phyloP scores from a whole-genome alignment of 1,139 yeast genomes.

The Suhomyces kunorum region DNA sequence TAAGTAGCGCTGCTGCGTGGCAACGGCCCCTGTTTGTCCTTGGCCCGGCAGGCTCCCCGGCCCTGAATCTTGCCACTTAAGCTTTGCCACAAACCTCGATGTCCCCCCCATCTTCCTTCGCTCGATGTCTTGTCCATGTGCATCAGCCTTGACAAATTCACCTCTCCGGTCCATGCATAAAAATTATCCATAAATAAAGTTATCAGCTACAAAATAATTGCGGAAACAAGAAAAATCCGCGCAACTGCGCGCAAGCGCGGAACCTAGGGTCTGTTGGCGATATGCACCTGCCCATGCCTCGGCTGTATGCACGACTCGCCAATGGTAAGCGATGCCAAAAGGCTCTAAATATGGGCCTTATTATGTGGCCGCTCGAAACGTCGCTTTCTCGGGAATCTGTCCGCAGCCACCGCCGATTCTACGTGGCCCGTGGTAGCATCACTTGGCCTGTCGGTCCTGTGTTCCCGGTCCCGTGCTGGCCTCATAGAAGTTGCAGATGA shows the following conservation, averaged over 20 bases:
- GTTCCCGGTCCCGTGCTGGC: no score
- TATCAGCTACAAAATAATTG: slow-evolving; percentile 6
- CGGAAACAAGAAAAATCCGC: slow-evolving; percentile 1
- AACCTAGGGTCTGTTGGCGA: slow-evolving; percentile 4
- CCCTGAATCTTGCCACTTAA: no score
- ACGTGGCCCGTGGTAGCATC: not conserved
- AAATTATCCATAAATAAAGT: slow-evolving; percentile 2
- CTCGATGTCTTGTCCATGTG: slow-evolving; percentile 8
- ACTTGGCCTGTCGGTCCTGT: not conserved
- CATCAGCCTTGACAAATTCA: slow-evolving; percentile 6
- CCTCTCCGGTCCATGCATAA: slow-evolving; percentile 5
- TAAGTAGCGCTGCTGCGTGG: not conserved
- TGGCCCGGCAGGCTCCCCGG: no score
- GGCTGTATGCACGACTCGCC: not conserved
- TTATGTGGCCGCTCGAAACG: no score
- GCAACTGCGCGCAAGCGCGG: slow-evolving; percentile 3
- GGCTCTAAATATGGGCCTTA: not conserved
- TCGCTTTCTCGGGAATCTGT: no score
- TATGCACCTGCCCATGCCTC: slow-evolving; percentile 1
- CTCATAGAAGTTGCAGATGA: no score
- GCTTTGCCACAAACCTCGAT: slow-evolving; percentile 7
- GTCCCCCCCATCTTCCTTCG: not conserved
- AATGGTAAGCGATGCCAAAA: slow-evolving; percentile 6
- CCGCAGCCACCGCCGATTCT: slow-evolving; percentile 2
- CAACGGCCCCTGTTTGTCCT: no score